phyloP scores from a whole-genome alignment of 2,329 filamentous ascomycete genomes.

The Sclerotiophoma versabilis region DNA sequence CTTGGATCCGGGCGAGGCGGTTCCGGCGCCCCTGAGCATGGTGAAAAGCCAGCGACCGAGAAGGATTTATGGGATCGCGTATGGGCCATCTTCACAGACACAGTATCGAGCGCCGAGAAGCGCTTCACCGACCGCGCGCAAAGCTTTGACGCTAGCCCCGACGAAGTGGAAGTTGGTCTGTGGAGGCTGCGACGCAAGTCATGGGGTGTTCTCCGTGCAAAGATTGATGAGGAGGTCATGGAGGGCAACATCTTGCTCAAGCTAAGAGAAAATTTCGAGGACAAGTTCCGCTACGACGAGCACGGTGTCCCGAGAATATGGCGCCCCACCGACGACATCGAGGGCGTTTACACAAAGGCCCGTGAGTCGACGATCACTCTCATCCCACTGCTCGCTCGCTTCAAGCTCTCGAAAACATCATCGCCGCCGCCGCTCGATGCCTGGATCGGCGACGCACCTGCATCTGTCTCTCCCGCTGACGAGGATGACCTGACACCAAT shows the following conservation, averaged over 20 bases:
- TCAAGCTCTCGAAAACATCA: slow-evolving; percentile 77
- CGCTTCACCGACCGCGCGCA: slow-evolving; percentile 87
- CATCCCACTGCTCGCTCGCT: slow-evolving; percentile 86
- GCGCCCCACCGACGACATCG: slow-evolving; percentile 96
- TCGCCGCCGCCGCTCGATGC: slow-evolving; percentile 80
- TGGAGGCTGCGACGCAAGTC: slow-evolving; percentile 94
- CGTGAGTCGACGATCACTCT: slow-evolving; percentile 90
- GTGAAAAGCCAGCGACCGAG: slow-evolving; percentile 74
- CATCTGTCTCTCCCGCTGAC: slow-evolving; percentile 77
- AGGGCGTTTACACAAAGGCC: slow-evolving; percentile 90
- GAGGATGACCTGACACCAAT: slow-evolving; percentile 91
- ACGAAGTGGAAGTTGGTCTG: slow-evolving; percentile 89
- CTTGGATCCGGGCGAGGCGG: slow-evolving; percentile 87
- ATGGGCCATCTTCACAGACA: slow-evolving; percentile 83
- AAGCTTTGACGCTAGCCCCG: slow-evolving; percentile 90
- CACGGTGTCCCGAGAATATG: slow-evolving; percentile 94
- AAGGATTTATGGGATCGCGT: slow-evolving; percentile 95
- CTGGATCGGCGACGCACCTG: slow-evolving; percentile 82
- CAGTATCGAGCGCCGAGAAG: slow-evolving; percentile 83
- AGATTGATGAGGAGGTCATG: slow-evolving; percentile 97
- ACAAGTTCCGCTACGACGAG: slow-evolving; percentile 98
- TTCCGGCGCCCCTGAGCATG: slow-evolving; percentile 78
- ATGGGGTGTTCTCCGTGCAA: slow-evolving; percentile 87
- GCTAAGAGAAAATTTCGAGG: slow-evolving; percentile 96
- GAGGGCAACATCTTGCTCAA: slow-evolving; percentile 96